phyloP scores from a whole-genome alignment of 2,329 filamentous ascomycete species.

The Talaromyces sp. region DNA sequence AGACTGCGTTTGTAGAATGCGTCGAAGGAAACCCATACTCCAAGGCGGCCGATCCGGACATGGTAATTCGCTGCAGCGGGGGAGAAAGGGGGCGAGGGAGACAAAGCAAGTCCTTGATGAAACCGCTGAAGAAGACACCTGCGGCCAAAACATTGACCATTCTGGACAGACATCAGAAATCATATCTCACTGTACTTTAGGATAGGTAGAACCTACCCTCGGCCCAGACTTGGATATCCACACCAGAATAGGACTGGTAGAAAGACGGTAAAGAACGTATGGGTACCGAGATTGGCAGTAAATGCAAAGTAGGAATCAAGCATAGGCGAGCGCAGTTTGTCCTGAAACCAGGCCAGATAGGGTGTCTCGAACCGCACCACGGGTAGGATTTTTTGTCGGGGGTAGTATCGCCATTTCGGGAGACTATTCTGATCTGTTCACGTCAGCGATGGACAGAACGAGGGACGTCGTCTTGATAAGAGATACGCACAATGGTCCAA shows the following conservation, averaged over 20 bases:
- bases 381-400: constrained; percentile 78
- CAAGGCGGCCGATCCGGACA: constrained; percentile 90
- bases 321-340: constrained; percentile 70
- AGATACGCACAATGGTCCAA: constrained; percentile 65
- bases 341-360: constrained; percentile 83
- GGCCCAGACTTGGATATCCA: constrained; percentile 76
- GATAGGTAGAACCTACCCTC: constrained; percentile 63
- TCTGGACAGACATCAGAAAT: constrained; percentile 27
- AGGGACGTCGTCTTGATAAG: neutral
- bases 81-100: constrained; percentile 88
- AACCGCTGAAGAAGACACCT: constrained; percentile 84
- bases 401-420: constrained; percentile 79
- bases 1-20: constrained; percentile 94
- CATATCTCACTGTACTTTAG: constrained; percentile 3
- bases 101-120: constrained; percentile 90
- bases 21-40: constrained; percentile 98
- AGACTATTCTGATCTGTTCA: constrained; percentile 72
- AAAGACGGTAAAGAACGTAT: constrained; percentile 98
- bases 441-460: neutral
- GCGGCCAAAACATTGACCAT: constrained; percentile 69
- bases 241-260: constrained; percentile 97
- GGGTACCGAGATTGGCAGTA: constrained; percentile 91
- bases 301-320: constrained; percentile 97
- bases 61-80: constrained; percentile 88
- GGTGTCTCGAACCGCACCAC: constrained; percentile 93